phyloP scores from a whole-genome alignment of 495 filamentous ascomycete genomes.

The Penicillium salamii region DNA sequence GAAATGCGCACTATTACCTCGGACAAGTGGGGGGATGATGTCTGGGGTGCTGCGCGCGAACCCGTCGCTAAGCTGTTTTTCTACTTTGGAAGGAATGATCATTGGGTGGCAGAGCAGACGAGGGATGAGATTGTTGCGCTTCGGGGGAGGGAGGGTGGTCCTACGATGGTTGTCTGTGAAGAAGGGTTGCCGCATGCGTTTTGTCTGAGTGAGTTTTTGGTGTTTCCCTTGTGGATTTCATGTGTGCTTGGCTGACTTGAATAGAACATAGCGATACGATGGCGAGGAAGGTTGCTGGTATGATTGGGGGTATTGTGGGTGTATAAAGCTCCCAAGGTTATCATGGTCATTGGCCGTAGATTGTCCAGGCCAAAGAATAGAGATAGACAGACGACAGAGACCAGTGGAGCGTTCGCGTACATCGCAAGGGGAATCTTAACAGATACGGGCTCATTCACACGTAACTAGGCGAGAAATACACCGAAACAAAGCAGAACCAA shows the following conservation, averaged over 20 bases:
- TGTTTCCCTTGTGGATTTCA: neutral
- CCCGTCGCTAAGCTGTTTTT: conserved; percentile 63
- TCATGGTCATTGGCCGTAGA: too few relatives aligned
- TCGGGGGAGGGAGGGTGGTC: conserved; percentile 47
- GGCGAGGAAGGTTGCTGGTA: conserved; percentile 61
- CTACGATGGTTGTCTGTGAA: conserved; percentile 70
- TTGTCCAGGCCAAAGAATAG: too few relatives aligned
- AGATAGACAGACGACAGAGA: neutral
- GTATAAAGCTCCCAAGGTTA: neutral
- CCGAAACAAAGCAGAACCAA: conserved; percentile 6
- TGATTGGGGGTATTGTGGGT: conserved; percentile 54
- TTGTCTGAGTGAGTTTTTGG: conserved; percentile 61
- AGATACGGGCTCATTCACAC: conserved; percentile 10
- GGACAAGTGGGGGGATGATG: conserved; percentile 74
- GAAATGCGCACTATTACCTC: conserved; percentile 75
- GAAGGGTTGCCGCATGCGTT: conserved; percentile 76
- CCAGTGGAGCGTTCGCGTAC: neutral
- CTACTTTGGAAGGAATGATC: conserved; percentile 74
- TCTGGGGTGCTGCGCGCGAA: conserved; percentile 67
- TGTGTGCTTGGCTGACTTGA: conserved; percentile 6
- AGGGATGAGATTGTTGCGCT: conserved; percentile 69
- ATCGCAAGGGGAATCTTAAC: conserved; percentile 33
- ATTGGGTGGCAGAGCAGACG: conserved; percentile 78
- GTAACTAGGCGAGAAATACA: neutral
- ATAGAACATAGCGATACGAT: conserved; percentile 61